Conservation (phyloP, 176 grass and related monocot species). For the Hordeum marinum region DNA sequence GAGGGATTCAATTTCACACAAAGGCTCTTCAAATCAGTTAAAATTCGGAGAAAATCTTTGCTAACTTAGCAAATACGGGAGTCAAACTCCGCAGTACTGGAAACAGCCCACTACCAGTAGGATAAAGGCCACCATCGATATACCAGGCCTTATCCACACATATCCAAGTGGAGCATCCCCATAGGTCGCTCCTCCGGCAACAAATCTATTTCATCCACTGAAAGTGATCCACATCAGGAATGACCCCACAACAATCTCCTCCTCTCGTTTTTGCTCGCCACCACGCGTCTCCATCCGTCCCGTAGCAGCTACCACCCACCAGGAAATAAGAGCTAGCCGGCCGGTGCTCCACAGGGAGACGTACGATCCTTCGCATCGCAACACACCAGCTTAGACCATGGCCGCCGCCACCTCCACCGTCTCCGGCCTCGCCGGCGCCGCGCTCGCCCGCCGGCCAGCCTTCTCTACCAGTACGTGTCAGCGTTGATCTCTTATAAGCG, state of each 20-base stretch:
- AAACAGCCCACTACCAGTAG: too few species aligned
- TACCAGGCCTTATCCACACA: constrained; percentile 63
- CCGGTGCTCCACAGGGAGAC: background rate
- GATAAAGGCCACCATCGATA: background rate
- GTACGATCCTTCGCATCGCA: background rate
- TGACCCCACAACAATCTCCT: constrained; percentile 28
- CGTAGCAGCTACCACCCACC: background rate
- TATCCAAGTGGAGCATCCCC: constrained; percentile 56
- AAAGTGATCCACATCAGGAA: constrained; percentile 63
- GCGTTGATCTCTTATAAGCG: background rate
- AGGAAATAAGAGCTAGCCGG: constrained; percentile 16
- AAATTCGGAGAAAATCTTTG: too few species aligned
- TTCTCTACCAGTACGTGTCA: constrained; percentile 32
- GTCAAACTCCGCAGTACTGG: too few species aligned
- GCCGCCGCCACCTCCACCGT: constrained; percentile 51
- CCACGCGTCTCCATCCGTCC: background rate
- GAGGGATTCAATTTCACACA: too few species aligned
- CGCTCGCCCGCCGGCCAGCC: constrained; percentile 39
- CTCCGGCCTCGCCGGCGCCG: constrained; percentile 45
- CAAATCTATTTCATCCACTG: constrained; percentile 63
- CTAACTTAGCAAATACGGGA: too few species aligned
- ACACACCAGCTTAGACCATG: constrained; percentile 8
- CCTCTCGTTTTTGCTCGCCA: background rate
- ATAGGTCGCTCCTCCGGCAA: constrained; percentile 25
- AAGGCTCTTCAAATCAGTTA: too few species aligned